phyloP scores from a whole-genome alignment of 2,329 filamentous ascomycete species.

The Pseudogymnoascus pannorum region DNA sequence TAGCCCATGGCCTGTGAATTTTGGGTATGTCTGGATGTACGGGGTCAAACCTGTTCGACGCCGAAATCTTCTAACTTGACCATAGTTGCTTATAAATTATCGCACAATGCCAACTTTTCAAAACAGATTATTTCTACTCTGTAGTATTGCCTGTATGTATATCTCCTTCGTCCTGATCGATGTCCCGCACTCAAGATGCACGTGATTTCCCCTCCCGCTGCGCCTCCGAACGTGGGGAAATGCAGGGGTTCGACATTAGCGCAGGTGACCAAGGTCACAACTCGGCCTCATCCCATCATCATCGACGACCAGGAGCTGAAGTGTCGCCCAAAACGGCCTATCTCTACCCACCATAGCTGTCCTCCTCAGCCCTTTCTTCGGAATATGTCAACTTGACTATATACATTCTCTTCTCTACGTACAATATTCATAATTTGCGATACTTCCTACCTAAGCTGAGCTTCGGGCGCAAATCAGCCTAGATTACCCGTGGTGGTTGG shows the following conservation, averaged over 20 bases:
- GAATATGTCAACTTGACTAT: background rate
- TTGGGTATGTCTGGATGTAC: background rate
- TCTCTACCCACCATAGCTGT: background rate
- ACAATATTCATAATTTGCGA: background rate
- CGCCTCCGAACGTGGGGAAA: background rate
- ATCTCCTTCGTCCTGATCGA: background rate
- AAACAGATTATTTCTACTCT: background rate
- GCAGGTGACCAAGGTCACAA: background rate
- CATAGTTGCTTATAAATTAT: slow-evolving; percentile 24
- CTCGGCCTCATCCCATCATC: slow-evolving; percentile 3
- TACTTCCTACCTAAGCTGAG: background rate
- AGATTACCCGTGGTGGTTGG: background rate
- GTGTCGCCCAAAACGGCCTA: background rate
- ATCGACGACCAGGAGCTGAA: slow-evolving; percentile 6
- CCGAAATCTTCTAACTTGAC: slow-evolving; percentile 36
- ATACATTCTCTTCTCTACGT: background rate
- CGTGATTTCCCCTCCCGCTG: slow-evolving; percentile 1
- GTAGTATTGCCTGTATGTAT: background rate
- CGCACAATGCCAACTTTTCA: background rate
- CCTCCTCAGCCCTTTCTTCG: background rate
- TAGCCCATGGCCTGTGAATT: slow-evolving; percentile 2
- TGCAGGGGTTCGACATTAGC: background rate
- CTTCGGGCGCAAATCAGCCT: slow-evolving; percentile 5
- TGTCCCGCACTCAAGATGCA: background rate
- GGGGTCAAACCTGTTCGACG: slow-evolving; percentile 6